Conservation (phyloP, 2,329 filamentous ascomycete species). For the Grosmannia huntii region DNA sequence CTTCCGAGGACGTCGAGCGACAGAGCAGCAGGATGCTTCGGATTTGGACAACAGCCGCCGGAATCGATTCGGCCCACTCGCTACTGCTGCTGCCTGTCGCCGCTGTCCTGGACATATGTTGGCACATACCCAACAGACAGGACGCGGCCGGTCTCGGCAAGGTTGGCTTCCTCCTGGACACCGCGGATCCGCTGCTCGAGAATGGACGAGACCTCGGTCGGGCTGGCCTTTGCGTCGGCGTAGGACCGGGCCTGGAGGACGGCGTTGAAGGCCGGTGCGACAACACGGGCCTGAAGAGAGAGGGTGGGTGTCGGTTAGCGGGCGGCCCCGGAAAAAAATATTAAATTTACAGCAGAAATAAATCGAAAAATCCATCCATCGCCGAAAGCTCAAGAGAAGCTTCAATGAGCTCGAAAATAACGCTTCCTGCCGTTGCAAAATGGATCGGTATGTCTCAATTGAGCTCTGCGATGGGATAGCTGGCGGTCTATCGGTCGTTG, state of each 20-base stretch:
- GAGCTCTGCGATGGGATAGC: neutral
- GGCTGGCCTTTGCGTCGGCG: conserved; percentile 88
- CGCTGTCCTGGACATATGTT: neutral
- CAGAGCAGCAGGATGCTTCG: neutral
- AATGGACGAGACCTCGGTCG: conserved; percentile 98
- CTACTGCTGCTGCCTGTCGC: neutral
- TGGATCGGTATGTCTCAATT: neutral
- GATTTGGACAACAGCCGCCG: neutral
- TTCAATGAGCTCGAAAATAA: conserved; percentile 1
- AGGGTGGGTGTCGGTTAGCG: conserved; percentile 24
- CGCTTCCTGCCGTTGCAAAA: neutral
- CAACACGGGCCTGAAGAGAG: conserved; percentile 63
- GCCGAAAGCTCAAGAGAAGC: neutral
- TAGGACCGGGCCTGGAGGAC: conserved; percentile 70
- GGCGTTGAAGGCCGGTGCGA: conserved; percentile 65
- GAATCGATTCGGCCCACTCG: neutral
- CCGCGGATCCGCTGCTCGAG: conserved; percentile 98
- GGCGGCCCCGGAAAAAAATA: conserved; percentile 9
- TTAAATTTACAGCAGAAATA: conserved; percentile 22
- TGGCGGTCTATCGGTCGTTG: neutral
- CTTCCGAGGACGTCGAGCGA: neutral
- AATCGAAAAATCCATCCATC: conserved; percentile 13
- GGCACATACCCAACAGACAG: conserved; percentile 90
- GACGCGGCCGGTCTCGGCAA: conserved; percentile 97
- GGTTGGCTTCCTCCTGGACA: conserved; percentile 89